Evolutionary conservation across 176 grass and related monocot genomes (phyloP).

Genomic region (Musa schizocarpa): DNA sequence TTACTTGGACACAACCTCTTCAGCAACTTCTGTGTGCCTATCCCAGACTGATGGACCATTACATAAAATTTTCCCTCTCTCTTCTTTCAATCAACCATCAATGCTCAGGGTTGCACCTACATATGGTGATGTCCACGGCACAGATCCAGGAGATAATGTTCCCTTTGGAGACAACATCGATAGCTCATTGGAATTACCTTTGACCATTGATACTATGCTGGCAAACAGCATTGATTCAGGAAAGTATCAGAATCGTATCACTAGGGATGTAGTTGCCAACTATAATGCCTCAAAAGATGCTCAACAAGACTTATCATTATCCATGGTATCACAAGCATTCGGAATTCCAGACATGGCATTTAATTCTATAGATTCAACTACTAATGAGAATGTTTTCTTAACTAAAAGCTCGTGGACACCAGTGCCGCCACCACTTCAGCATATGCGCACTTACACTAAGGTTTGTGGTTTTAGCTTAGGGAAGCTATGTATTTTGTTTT

Average conservation of each 20-base stretch:
- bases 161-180: slow-evolving; percentile 69
- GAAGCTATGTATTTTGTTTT: neutral
- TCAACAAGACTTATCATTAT: slow-evolving; percentile 70
- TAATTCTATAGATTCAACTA: slow-evolving; percentile 79
- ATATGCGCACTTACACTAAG: slow-evolving; percentile 95
- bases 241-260: slow-evolving; percentile 55
- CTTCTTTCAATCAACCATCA: slow-evolving; percentile 49
- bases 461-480: slow-evolving; percentile 25
- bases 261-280: slow-evolving; percentile 44
- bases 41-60: slow-evolving; percentile 55
- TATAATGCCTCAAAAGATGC: slow-evolving; percentile 53
- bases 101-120: slow-evolving; percentile 51
- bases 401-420: slow-evolving; percentile 49
- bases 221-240: slow-evolving; percentile 48
- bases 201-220: slow-evolving; percentile 59
- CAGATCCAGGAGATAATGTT: slow-evolving; percentile 47
- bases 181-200: slow-evolving; percentile 41
- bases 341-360: slow-evolving; percentile 75
- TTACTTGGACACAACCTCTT: slow-evolving; percentile 73
- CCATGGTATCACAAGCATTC: slow-evolving; percentile 88
- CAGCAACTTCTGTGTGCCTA: slow-evolving; percentile 72
- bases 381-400: slow-evolving; percentile 61
- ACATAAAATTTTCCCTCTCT: slow-evolving; percentile 47
- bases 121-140: slow-evolving; percentile 54
- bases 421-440: slow-evolving; percentile 35